Evolutionary conservation across 1,284 basidiomycete genomes (phyloP), one percentile per base, ranked within the genome.

Genomic region (Sutorius eximius): DNA sequence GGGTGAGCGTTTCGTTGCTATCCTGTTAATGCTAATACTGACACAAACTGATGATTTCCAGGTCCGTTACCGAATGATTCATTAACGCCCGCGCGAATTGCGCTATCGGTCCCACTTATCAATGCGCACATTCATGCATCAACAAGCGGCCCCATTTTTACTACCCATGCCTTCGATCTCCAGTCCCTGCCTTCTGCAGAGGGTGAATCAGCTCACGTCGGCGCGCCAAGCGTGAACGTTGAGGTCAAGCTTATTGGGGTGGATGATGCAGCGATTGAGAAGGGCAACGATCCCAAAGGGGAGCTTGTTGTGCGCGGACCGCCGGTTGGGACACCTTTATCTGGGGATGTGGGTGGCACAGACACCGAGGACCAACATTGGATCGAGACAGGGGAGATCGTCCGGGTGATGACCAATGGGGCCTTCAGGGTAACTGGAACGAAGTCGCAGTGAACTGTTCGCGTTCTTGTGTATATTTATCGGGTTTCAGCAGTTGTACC

Each of bases 81-180:
- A 1, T 68, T 91, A 41, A 82, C 81, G 2, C 80, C 85, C 1
- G 76, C 86, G 7, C 80, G 89, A 20, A 77, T 89, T 56, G 83
- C 85, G 9, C 74, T 91, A 32, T 90, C 88, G 6, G 75, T 90
- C 7, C 88, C 89, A 0, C 65, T 91, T 44, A 79, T 91, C 47
- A 81, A 84, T 63, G 74, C 77, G 2, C 79, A 81, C 63, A 78
- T 75, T 3, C 83, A 90, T 64, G 77, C 83, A 3, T 69, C 82
- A 27, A 82, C 84, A 34, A 75, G 82, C 6, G 88, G 83, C 6
- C 89, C 89, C 0, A 72, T 91, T 22, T 77, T 91, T 43, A 86
- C 89, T 6, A 82, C 87, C 3, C 86, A 91, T 62, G 81, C 87
- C 0, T 78, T 89, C 42, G 89, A 92, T 65, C 70, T 92, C 45